Evolutionary conservation across 23 red algal genomes (phyloP), one percentile per base, ranked within the genome.

Genomic region (Chondrus crispus): DNA sequence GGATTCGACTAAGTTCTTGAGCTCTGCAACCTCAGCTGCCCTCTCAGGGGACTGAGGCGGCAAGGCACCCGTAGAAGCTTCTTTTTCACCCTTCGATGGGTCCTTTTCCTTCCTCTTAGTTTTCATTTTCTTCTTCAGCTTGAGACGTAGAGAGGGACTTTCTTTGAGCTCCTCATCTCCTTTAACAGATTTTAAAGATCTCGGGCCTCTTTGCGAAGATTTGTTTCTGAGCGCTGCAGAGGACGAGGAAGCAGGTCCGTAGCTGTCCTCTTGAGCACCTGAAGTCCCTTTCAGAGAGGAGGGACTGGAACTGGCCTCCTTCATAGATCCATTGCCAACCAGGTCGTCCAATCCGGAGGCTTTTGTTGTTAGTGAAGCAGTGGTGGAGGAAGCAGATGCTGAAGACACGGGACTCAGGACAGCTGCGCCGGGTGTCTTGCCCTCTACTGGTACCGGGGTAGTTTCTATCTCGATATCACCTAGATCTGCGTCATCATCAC

Each of bases 41-140:
- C 40, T 19, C 69, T 90, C 52, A 14, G 86, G 52, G 35, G 60
- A 66, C 35, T 66, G 60, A 22, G 60, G 35, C 5, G 26, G 26
- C 18, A n/a, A 19, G 26, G 26, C 18, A 32, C 60, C 35, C 6
- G 46, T 43, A 38, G 13, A 19, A 39, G 46, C 69, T 35, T 87
- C 62, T 54, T 54, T 72, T 66, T 72, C 84, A 38, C 62, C 68
- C 52, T 90, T 90, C 46, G 46, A 44, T 2, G 73, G 40, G 20
- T 80, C 38, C 90, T 79, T 93, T 74, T 24, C 88, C 28, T 16
- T 84, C 79, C 36, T 66, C 30, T 60, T 30, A 51, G 60, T 60
- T 54, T 85, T 85, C 16, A 80, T 30, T 57, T 94, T 94, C 39
- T 55, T 81, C 44, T 94, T 94, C 55, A 78, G 19, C 45, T 94